These are phyloP conservation scores for Penicillium herquei DNA, from an alignment of 495 filamentous ascomycete species.

Conservation along the genomic window DNA sequence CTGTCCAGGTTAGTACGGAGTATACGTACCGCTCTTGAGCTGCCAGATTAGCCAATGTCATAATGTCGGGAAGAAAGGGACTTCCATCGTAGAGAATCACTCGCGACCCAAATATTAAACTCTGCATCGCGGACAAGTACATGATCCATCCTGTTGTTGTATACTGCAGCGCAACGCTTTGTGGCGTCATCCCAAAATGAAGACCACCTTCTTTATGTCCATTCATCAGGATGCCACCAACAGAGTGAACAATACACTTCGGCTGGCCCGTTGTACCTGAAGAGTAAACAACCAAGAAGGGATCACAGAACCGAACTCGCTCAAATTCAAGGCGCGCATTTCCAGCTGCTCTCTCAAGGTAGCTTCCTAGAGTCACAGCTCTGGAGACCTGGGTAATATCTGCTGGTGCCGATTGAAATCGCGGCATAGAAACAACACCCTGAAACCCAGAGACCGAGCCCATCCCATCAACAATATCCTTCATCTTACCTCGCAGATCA, in stretches of 20 bases:
- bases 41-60: slow-evolving; percentile 54
- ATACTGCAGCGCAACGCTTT: slow-evolving; percentile 55
- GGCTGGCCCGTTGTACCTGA: slow-evolving; percentile 76
- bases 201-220: slow-evolving; percentile 58
- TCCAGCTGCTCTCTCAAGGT: slow-evolving; percentile 44
- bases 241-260: slow-evolving; percentile 74
- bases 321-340: slow-evolving; percentile 51
- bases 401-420: slow-evolving; percentile 52
- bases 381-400: slow-evolving; percentile 56
- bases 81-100: slow-evolving; percentile 72
- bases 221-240: slow-evolving; percentile 22
- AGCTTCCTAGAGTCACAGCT: slow-evolving; percentile 51
- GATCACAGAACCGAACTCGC: slow-evolving; percentile 48
- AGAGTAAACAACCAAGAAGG: slow-evolving; percentile 74
- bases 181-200: slow-evolving; percentile 51
- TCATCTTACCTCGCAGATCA: slow-evolving; percentile 69
- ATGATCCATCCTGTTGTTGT: slow-evolving; percentile 81
- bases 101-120: slow-evolving; percentile 54
- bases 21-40: slow-evolving; percentile 54
- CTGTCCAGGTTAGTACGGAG: background rate
- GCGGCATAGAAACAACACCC: slow-evolving; percentile 61
- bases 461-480: slow-evolving; percentile 61
- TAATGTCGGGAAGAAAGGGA: slow-evolving; percentile 65
- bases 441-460: slow-evolving; percentile 54
- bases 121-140: slow-evolving; percentile 60